Base-by-base conservation (phyloP, 805 yeast genomes). In the Wickerhamiella australiensis region DNA sequence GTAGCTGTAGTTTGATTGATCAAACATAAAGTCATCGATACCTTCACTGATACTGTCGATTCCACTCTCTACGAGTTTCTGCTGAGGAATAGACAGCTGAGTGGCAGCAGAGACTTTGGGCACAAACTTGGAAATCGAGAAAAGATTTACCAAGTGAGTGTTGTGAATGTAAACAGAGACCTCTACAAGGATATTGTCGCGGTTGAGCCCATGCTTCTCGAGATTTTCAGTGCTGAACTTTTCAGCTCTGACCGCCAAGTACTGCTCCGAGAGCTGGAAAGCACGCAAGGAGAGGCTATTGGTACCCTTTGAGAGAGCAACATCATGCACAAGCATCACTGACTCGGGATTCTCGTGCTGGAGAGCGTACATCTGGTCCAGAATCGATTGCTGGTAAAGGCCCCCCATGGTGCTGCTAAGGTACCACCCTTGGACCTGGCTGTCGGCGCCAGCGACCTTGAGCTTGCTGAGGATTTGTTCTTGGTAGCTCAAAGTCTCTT, bases 401-500 rank as follows among this genome's bases (percentile, higher is more conserved):
- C 78, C 78, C 42, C 92, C 92, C 36, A 82, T 74, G 47, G 71
- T 68, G 25, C 86, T 73, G 41, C 82, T 72, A 61, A 84, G 77
- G 68, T 83, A 85, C 86, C 88, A 85, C 29, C 95, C 95, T 54
- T 80, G 75, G 53, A 80, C 72, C 61, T 79, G 83, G 40, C 78
- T 71, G 42, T 87, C 88, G 53, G 76, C 71, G 45, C 81, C 80
- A 53, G 79, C 75, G 50, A 72, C 73, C 59, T 72, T 76, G 54
- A 85, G 73, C 53, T 77, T 75, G 40, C 76, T 74, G 56, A 81
- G 69, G 59, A 82, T 70, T 43, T 81, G 86, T 47, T 74, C 75
- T 63, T 82, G 87, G 68, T 78, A 86, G 62, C 74, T 76, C 52
- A 69, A 68, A 52, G 85, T 84, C 56, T 78, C 71, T 60, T 77